Evolutionary conservation across 2,329 filamentous ascomycete species (phyloP).

Genomic region (Aspergillus sp.): DNA sequence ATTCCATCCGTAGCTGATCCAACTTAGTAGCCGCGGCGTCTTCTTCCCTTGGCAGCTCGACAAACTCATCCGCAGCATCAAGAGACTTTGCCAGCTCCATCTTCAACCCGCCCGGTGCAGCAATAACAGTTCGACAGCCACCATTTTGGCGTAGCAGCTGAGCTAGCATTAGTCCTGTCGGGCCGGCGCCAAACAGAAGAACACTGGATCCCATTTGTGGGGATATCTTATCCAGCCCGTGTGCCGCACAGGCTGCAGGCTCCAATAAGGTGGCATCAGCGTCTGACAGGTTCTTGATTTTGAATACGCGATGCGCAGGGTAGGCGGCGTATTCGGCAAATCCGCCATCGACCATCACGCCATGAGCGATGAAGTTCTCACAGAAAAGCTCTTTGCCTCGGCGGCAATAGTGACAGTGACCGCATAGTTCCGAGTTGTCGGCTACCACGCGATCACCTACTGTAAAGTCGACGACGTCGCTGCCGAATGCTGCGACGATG

Average conservation of each 20-base stretch:
- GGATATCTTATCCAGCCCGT: constrained; percentile 68
- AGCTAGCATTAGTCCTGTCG: constrained; percentile 65
- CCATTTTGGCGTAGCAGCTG: constrained; percentile 67
- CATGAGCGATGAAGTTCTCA: constrained; percentile 69
- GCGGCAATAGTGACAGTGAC: constrained; percentile 72
- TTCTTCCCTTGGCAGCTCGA: constrained; percentile 51
- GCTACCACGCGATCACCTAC: constrained; percentile 66
- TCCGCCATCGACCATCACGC: constrained; percentile 62
- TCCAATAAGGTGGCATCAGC: not conserved
- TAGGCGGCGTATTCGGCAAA: constrained; percentile 69
- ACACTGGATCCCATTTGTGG: constrained; percentile 66
- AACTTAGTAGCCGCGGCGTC: constrained; percentile 59
- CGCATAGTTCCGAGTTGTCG: constrained; percentile 62
- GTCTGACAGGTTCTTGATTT: not conserved
- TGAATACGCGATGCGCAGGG: constrained; percentile 1
- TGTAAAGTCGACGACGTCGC: constrained; percentile 61
- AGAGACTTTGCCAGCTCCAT: constrained; percentile 64
- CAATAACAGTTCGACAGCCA: constrained; percentile 68
- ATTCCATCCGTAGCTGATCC: constrained; percentile 61
- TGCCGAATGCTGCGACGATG: constrained; percentile 61
- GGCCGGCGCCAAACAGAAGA: constrained; percentile 68
- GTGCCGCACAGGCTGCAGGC: constrained; percentile 58
- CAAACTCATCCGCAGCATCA: constrained; percentile 51
- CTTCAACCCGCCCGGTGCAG: constrained; percentile 69
- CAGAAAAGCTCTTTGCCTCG: constrained; percentile 68